A percentile compares a stretch with the other conserved stretches of the same genome.
Conservation (phyloP, 2,329 filamentous ascomycete species). For the Dryadomyces quercus-mongolicae region DNA sequence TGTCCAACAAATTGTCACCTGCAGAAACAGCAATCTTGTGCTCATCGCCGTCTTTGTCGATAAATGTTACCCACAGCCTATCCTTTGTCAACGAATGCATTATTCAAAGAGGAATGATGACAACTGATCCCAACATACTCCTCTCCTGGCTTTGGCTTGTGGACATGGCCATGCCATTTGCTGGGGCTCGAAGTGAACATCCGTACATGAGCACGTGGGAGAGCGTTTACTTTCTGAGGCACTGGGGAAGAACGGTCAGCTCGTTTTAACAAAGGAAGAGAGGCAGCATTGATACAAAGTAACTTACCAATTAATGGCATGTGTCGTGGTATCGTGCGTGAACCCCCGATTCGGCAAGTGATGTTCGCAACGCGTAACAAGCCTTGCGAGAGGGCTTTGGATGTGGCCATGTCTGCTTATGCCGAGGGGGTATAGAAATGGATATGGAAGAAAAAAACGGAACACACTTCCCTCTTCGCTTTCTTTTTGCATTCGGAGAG, state of each 20-base stretch:
- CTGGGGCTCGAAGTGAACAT: constrained; percentile 53
- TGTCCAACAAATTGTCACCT: constrained; percentile 89
- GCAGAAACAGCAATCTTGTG: constrained; percentile 68
- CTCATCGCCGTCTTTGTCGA: constrained; percentile 75
- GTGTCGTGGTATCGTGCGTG: background rate
- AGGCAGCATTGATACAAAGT: background rate
- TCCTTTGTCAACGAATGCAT: background rate
- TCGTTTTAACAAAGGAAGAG: no score
- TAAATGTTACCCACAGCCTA: constrained; percentile 79
- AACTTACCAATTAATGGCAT: background rate
- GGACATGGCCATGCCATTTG: constrained; percentile 64
- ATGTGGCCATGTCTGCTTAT: background rate
- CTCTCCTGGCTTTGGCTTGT: constrained; percentile 77
- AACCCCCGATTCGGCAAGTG: background rate
- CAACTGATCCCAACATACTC: constrained; percentile 43
- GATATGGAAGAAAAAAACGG: background rate
- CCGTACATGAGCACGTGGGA: background rate
- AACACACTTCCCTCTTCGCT: background rate
- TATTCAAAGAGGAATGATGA: background rate
- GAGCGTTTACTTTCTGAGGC: background rate
- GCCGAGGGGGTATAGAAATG: background rate
- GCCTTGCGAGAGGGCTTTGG: background rate
- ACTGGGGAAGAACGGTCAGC: background rate
- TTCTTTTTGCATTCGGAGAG: background rate
- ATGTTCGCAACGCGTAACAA: background rate